These are phyloP conservation scores for Fraxinus nigra DNA, from an alignment of 305 asterid species.

Conservation along the genomic window DNA sequence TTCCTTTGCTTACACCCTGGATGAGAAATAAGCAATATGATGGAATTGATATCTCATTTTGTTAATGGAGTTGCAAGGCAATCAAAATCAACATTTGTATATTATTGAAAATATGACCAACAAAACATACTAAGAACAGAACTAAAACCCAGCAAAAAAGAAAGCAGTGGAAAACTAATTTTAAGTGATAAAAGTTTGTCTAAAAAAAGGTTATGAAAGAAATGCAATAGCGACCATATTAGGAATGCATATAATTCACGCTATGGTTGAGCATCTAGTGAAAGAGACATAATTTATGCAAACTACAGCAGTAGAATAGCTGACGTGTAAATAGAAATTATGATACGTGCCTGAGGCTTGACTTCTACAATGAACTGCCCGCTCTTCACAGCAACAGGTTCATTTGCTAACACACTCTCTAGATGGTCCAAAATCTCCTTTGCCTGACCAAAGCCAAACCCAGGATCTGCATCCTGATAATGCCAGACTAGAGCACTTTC, in stretches of 20 bases:
- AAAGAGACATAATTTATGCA: background rate
- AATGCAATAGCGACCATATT: background rate
- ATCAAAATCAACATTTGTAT: background rate
- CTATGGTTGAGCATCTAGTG: background rate
- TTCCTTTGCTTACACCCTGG: conserved; percentile 87
- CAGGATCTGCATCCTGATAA: conserved; percentile 83
- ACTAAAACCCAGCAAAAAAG: background rate
- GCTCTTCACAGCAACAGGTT: conserved; percentile 90
- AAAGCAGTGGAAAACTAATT: background rate
- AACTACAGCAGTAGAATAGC: background rate
- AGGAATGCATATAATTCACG: background rate
- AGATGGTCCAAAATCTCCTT: conserved; percentile 96
- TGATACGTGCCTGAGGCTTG: conserved; percentile 75
- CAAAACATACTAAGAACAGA: background rate
- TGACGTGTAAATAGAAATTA: conserved; percentile 4
- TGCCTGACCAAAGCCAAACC: conserved; percentile 89
- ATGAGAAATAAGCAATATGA: conserved; percentile 8
- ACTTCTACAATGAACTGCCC: conserved; percentile 93
- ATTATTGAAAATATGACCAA: conserved; percentile 8
- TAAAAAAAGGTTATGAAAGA: background rate
- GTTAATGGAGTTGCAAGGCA: background rate
- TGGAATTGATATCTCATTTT: background rate
- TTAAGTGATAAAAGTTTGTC: background rate
- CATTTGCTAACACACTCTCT: conserved; percentile 89
- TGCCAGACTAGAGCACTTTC: conserved; percentile 98